Percentiles rank a stretch among this genome's conserved stretches.
phyloP scores from a whole-genome alignment of 371 early-diverging fungal genomes.

The Zychaea mexicana region DNA sequence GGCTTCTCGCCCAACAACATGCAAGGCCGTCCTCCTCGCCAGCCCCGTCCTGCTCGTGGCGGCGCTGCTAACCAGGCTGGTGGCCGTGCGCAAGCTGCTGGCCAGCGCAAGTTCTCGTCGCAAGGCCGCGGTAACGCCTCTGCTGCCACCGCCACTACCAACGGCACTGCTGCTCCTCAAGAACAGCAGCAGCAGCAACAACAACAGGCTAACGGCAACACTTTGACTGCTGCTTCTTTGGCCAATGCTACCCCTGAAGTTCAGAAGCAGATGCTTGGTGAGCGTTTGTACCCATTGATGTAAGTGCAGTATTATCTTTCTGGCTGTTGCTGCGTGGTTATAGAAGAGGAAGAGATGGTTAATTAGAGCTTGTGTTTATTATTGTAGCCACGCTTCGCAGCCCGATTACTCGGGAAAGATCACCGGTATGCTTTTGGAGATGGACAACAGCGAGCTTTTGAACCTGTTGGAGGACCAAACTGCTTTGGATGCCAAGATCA shows the following conservation, averaged over 20 bases:
- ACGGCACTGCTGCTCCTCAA: slow-evolving; percentile 63
- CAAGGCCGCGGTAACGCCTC: slow-evolving; percentile 32
- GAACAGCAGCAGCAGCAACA: slow-evolving; percentile 74
- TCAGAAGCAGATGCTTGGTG: slow-evolving; percentile 96
- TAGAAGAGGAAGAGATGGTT: slow-evolving; percentile 2
- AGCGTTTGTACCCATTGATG: slow-evolving; percentile 90
- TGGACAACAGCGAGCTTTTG: slow-evolving; percentile 94
- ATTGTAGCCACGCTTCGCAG: slow-evolving; percentile 45
- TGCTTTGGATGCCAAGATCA: slow-evolving; percentile 75
- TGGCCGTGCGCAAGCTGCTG: slow-evolving; percentile 33
- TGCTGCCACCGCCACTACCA: slow-evolving; percentile 47
- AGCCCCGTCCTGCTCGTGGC: slow-evolving; percentile 62
- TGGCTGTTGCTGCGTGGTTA: background rate
- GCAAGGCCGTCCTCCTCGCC: slow-evolving; percentile 50
- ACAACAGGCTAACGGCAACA: slow-evolving; percentile 59
- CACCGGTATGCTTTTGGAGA: slow-evolving; percentile 98
- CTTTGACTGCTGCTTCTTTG: slow-evolving; percentile 79
- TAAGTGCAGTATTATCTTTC: slow-evolving; percentile 8
- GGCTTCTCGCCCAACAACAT: slow-evolving; percentile 39
- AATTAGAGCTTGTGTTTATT: background rate
- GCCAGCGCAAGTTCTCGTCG: slow-evolving; percentile 17
- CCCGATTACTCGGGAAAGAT: slow-evolving; percentile 93
- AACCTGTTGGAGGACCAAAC: slow-evolving; percentile 82
- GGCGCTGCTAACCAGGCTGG: slow-evolving; percentile 45
- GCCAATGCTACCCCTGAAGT: slow-evolving; percentile 83